Evolutionary conservation across 495 filamentous ascomycete species (phyloP).

Genomic region (Aspergillus cavernicola): DNA sequence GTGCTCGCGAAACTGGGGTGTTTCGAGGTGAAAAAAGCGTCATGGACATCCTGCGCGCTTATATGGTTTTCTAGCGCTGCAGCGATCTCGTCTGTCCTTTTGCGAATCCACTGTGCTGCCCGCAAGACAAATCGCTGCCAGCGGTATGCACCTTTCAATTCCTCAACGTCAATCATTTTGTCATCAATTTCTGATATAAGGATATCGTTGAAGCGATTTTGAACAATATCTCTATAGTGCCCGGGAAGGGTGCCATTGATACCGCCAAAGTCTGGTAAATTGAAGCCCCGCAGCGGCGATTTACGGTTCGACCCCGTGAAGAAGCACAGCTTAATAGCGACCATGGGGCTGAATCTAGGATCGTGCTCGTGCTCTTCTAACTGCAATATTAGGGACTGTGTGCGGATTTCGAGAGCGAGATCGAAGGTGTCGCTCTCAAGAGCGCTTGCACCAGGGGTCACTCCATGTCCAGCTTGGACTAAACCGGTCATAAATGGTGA

Average conservation of each 20-base stretch:
- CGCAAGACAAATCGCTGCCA: constrained; percentile 33
- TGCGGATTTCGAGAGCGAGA: constrained; percentile 40
- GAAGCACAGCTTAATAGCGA: constrained; percentile 27
- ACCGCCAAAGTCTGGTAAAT: constrained; percentile 24
- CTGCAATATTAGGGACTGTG: constrained; percentile 31
- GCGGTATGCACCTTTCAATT: constrained; percentile 22
- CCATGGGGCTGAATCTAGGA: constrained; percentile 24
- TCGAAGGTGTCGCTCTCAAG: constrained; percentile 29
- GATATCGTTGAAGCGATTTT: constrained; percentile 33
- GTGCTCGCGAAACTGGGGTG: constrained; percentile 12
- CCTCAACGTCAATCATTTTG: constrained; percentile 21
- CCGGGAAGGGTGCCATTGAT: constrained; percentile 33
- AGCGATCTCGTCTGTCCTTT: constrained; percentile 32
- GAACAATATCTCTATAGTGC: constrained; percentile 25
- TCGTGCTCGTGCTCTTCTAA: constrained; percentile 28
- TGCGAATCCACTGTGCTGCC: constrained; percentile 32
- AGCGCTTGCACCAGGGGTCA: constrained; percentile 23
- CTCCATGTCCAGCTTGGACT: background rate
- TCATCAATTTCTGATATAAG: constrained; percentile 18
- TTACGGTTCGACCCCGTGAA: constrained; percentile 22
- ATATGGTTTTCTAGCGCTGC: constrained; percentile 17
- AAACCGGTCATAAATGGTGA: constrained; percentile 29
- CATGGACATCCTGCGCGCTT: constrained; percentile 20
- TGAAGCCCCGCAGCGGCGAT: constrained; percentile 33
- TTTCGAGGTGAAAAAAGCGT: constrained; percentile 11